phyloP scores from a whole-genome alignment of 2,329 filamentous ascomycete species.

The Balansia obtecta region DNA sequence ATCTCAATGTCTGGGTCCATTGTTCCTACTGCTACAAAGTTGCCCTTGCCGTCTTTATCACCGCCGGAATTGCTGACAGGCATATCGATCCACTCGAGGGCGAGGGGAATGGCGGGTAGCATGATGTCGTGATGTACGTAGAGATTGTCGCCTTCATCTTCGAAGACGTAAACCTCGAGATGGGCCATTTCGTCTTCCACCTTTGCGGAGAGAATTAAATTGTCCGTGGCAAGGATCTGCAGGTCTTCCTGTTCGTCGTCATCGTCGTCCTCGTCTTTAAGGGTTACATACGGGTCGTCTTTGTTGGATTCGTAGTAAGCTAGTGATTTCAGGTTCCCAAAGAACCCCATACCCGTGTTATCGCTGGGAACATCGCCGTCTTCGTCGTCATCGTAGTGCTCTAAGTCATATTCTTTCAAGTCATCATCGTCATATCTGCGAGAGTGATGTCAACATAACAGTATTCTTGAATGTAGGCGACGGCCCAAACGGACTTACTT shows the following conservation, averaged over 20 bases:
- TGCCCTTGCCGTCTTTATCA: constrained; percentile 57
- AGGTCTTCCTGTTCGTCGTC: constrained; percentile 89
- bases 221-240: constrained; percentile 86
- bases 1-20: constrained; percentile 98
- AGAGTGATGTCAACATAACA: constrained; percentile 9
- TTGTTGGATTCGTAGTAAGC: constrained; percentile 91
- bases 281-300: constrained; percentile 91
- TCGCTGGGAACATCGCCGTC: constrained; percentile 33
- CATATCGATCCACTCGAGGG: constrained; percentile 89
- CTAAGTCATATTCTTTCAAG: constrained; percentile 89
- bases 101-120: constrained; percentile 91
- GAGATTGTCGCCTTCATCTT: constrained; percentile 87
- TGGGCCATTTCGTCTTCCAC: constrained; percentile 96
- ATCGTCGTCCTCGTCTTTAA: constrained; percentile 54
- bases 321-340: constrained; percentile 86
- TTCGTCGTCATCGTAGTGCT: constrained; percentile 85
- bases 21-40: constrained; percentile 89
- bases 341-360: constrained; percentile 73
- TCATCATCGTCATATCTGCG: constrained; percentile 62
- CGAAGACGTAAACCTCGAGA: constrained; percentile 94
- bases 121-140: constrained; percentile 99
- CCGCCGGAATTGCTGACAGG: constrained; percentile 62
- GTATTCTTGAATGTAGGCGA: neutral
- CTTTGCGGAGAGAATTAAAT: constrained; percentile 81
- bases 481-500: constrained; percentile 7